Conservation (phyloP, 768 basidiomycete genomes). For the Lyophyllum decastes region DNA sequence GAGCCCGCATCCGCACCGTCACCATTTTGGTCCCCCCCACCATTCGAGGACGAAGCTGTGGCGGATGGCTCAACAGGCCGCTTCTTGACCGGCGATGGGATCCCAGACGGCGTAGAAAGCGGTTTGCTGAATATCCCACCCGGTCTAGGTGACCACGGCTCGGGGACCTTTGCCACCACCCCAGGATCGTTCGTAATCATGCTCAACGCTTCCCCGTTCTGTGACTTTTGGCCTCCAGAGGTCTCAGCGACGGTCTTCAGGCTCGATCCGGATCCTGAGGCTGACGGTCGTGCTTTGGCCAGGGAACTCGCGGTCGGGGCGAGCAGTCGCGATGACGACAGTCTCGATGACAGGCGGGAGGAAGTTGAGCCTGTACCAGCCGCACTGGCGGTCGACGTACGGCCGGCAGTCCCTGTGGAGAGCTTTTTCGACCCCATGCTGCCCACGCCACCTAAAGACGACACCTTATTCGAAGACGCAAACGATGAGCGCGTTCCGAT, state of each 20-base stretch:
- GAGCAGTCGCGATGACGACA: constrained; percentile 47
- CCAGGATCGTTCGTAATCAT: constrained; percentile 37
- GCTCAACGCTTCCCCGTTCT: constrained; percentile 1
- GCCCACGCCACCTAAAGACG: constrained; percentile 24
- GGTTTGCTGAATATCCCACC: constrained; percentile 57
- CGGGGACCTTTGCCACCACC: neutral
- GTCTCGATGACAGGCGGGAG: constrained; percentile 23
- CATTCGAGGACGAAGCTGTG: neutral
- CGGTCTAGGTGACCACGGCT: constrained; percentile 28
- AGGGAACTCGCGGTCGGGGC: constrained; percentile 81
- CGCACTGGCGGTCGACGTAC: neutral
- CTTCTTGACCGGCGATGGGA: constrained; percentile 35
- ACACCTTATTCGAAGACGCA: constrained; percentile 25
- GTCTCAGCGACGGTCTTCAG: constrained; percentile 10
- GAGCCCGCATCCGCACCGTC: neutral
- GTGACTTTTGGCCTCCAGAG: neutral
- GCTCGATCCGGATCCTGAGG: constrained; percentile 8
- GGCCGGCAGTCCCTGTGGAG: constrained; percentile 7
- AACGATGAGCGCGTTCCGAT: constrained; percentile 39
- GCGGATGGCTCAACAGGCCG: constrained; percentile 17
- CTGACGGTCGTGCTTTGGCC: constrained; percentile 44
- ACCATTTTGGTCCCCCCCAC: neutral
- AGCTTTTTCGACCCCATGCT: constrained; percentile 38
- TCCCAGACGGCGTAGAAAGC: constrained; percentile 37
- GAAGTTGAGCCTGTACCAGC: constrained; percentile 17